These are phyloP conservation scores for Emmonsia crescens DNA, from an alignment of 2,329 filamentous ascomycete genomes.

Conservation along the genomic window DNA sequence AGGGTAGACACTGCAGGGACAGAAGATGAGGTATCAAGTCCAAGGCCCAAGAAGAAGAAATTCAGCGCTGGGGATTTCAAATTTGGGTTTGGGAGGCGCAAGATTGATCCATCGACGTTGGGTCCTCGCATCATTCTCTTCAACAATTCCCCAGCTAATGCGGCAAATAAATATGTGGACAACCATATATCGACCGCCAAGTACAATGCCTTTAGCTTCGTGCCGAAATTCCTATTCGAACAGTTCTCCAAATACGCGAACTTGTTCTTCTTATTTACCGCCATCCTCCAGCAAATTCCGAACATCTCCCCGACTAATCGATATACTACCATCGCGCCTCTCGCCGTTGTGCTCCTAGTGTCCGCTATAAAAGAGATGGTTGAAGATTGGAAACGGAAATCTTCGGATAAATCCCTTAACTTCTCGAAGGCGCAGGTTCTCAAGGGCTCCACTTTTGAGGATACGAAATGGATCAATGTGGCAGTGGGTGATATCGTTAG, in stretches of 20 bases:
- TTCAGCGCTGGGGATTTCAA: conserved; percentile 71
- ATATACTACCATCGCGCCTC: conserved; percentile 93
- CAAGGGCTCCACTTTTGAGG: conserved; percentile 70
- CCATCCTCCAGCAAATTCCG: conserved; percentile 87
- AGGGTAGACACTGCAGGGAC: conserved; percentile 34
- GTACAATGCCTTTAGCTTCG: conserved; percentile 85
- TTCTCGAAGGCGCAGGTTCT: conserved; percentile 75
- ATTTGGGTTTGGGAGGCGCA: conserved; percentile 77
- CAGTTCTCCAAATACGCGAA: conserved; percentile 99
- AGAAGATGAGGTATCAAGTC: conserved; percentile 31
- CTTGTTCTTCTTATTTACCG: conserved; percentile 97
- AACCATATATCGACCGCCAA: conserved; percentile 97
- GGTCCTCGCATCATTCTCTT: conserved; percentile 88
- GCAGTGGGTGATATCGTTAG: conserved; percentile 84
- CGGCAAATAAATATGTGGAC: conserved; percentile 79
- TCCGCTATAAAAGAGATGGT: conserved; percentile 90
- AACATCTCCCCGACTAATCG: conserved; percentile 87
- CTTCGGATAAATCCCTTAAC: conserved; percentile 78
- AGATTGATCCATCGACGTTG: conserved; percentile 78
- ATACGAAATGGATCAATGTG: conserved; percentile 89
- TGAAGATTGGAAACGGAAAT: conserved; percentile 83
- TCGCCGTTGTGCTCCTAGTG: conserved; percentile 81
- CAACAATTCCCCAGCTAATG: conserved; percentile 91
- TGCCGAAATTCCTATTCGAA: conserved; percentile 95
- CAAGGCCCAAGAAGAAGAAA: conserved; percentile 42